Conservation (phyloP, 768 basidiomycete genomes). For the Leucocoprinus leucothites region DNA sequence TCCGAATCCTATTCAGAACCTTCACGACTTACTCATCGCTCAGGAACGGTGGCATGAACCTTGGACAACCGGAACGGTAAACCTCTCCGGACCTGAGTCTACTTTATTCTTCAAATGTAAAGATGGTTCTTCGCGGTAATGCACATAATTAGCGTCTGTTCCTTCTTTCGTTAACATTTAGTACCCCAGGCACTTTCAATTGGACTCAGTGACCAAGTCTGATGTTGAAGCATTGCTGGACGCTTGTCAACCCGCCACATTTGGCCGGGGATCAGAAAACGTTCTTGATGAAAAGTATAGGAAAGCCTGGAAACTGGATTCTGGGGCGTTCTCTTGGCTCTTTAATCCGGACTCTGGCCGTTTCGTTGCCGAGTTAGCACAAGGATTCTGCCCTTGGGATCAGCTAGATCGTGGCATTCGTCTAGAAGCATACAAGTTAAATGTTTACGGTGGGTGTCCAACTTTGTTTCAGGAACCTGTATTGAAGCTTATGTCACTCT, state of each 20-base stretch:
- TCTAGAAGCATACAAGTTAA: conserved; percentile 33
- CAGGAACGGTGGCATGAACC: conserved; percentile 3
- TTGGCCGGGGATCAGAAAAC: conserved; percentile 21
- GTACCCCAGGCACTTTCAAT: not conserved
- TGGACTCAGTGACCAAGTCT: not conserved
- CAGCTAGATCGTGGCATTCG: conserved; percentile 13
- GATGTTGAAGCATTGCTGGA: conserved; percentile 14
- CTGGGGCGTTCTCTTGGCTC: conserved; percentile 16
- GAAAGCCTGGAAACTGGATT: conserved; percentile 24
- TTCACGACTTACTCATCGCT: not conserved
- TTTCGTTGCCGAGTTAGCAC: conserved; percentile 8
- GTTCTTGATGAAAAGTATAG: conserved; percentile 26
- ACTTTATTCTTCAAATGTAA: not conserved
- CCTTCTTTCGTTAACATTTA: not conserved
- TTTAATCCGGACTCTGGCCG: conserved; percentile 17
- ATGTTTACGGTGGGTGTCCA: conserved; percentile 31
- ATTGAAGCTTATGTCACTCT: not conserved
- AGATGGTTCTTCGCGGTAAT: not conserved
- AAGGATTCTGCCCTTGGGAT: conserved; percentile 17
- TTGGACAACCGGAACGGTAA: conserved; percentile 1
- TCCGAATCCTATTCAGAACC: not conserved
- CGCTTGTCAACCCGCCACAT: conserved; percentile 23
- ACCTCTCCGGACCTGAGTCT: not conserved
- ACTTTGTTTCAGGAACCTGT: not conserved
- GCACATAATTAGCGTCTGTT: too few relatives aligned